A percentile compares a stretch with the other conserved stretches of the same genome.
Evolutionary conservation across 768 basidiomycete species (phyloP).

Genomic region (Lepiota venenata): DNA sequence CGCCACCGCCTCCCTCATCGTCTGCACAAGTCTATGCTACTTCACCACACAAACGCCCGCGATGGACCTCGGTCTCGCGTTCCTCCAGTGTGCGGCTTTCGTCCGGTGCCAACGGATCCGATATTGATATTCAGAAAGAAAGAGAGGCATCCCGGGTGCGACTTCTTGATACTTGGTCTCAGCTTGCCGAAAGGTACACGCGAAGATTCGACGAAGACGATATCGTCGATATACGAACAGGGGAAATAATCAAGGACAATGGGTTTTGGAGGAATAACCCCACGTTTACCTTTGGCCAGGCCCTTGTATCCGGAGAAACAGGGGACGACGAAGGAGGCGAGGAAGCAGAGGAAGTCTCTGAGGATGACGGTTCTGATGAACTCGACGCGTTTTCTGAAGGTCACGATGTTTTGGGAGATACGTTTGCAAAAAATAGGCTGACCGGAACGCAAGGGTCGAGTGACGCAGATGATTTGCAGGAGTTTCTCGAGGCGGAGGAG

Average conservation of each 20-base stretch:
- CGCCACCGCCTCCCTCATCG: constrained; percentile 37
- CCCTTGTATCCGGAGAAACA: constrained; percentile 37
- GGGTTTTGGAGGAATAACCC: constrained; percentile 53
- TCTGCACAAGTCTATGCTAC: constrained; percentile 36
- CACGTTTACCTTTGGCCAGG: constrained; percentile 49
- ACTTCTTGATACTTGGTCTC: constrained; percentile 60
- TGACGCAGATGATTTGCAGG: constrained; percentile 60
- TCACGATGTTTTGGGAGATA: constrained; percentile 25
- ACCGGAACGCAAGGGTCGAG: constrained; percentile 17
- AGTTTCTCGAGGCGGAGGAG: constrained; percentile 66
- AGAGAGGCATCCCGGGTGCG: constrained; percentile 55
- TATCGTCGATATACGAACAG: constrained; percentile 65
- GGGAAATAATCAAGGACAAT: constrained; percentile 62
- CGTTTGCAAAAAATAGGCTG: constrained; percentile 24
- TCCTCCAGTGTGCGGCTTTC: constrained; percentile 31
- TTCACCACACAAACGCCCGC: constrained; percentile 46
- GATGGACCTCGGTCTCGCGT: constrained; percentile 39
- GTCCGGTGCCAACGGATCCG: constrained; percentile 19
- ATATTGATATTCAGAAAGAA: constrained; percentile 46
- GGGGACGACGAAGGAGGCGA: constrained; percentile 45
- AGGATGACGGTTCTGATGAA: constrained; percentile 57
- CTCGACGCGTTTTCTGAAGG: constrained; percentile 47
- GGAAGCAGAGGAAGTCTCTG: constrained; percentile 49
- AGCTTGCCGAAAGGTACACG: constrained; percentile 66
- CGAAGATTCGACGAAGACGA: constrained; percentile 75